These are phyloP conservation scores for Globisporangium paroecandrum DNA, from an alignment of 352 stramenopile genomes.

Conservation along the genomic window DNA sequence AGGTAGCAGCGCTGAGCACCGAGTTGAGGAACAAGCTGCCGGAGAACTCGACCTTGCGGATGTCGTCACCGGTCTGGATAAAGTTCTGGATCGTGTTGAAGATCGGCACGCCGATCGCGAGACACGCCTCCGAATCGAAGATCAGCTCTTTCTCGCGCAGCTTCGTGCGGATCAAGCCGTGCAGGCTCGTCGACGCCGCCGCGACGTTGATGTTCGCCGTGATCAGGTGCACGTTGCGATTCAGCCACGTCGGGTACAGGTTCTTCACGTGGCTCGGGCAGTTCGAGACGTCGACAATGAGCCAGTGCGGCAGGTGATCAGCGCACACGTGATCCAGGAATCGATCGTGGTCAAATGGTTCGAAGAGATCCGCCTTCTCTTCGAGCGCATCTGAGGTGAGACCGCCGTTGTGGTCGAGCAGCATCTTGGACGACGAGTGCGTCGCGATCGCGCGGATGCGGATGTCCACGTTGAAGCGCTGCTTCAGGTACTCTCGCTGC, in stretches of 20 bases:
- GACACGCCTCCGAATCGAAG: conserved; percentile 80
- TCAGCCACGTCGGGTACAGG: conserved; percentile 89
- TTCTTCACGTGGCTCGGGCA: conserved; percentile 72
- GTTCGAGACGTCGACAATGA: conserved; percentile 94
- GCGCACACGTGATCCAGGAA: conserved; percentile 81
- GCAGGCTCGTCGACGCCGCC: conserved; percentile 63
- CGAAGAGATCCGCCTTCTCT: conserved; percentile 17
- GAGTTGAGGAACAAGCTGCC: conserved; percentile 86
- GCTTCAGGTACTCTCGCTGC: conserved; percentile 79
- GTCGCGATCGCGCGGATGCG: conserved; percentile 76
- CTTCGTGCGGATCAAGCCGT: conserved; percentile 67
- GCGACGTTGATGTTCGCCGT: conserved; percentile 91
- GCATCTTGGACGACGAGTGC: conserved; percentile 53
- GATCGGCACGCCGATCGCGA: conserved; percentile 88
- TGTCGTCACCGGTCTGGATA: conserved; percentile 89
- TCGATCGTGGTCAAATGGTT: conserved; percentile 55
- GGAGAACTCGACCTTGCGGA: conserved; percentile 88
- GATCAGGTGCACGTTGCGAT: conserved; percentile 89
- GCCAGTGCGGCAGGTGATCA: conserved; percentile 88
- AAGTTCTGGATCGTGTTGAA: conserved; percentile 92
- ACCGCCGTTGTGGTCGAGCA: conserved; percentile 60
- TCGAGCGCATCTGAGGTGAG: conserved; percentile 44
- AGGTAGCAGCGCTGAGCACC: conserved; percentile 53
- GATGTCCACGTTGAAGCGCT: conserved; percentile 84
- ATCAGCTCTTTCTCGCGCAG: conserved; percentile 85